These are phyloP conservation scores for Lathyrus oleraceus DNA, from an alignment of 306 rosid genomes.

Conservation along the genomic window DNA sequence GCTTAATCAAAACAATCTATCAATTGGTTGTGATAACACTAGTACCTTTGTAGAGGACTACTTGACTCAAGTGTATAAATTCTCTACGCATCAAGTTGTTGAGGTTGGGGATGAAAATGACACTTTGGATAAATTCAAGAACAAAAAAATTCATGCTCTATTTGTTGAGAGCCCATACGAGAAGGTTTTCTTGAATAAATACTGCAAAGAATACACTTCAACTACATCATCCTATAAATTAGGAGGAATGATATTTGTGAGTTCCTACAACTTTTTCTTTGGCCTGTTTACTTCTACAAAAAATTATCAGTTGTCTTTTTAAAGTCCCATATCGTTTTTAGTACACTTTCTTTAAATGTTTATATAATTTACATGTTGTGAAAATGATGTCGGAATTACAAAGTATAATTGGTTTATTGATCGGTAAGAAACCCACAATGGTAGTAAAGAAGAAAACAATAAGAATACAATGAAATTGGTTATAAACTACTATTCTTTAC, in stretches of 20 bases:
- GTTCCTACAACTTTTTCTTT: constrained; percentile 31
- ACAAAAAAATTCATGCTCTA: constrained; percentile 43
- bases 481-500: too few species aligned
- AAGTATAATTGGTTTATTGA: too few species aligned
- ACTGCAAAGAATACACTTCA: constrained; percentile 47
- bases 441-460: too few species aligned
- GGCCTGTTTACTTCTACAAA: background rate
- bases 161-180: constrained; percentile 62
- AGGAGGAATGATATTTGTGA: constrained; percentile 75
- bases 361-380: too few species aligned
- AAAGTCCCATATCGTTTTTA: too few species aligned
- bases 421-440: too few species aligned
- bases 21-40: constrained; percentile 47
- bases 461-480: too few species aligned
- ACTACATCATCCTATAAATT: constrained; percentile 39
- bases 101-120: constrained; percentile 29
- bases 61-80: constrained; percentile 27
- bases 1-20: constrained; percentile 47
- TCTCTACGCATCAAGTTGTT: constrained; percentile 19
- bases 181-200: constrained; percentile 50
- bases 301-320: background rate
- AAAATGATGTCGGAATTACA: too few species aligned
- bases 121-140: constrained; percentile 28
- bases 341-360: too few species aligned
- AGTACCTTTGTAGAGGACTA: constrained; percentile 40